phyloP scores from a whole-genome alignment of 2,329 filamentous ascomycete species.

The Curvularia eragrostidis region DNA sequence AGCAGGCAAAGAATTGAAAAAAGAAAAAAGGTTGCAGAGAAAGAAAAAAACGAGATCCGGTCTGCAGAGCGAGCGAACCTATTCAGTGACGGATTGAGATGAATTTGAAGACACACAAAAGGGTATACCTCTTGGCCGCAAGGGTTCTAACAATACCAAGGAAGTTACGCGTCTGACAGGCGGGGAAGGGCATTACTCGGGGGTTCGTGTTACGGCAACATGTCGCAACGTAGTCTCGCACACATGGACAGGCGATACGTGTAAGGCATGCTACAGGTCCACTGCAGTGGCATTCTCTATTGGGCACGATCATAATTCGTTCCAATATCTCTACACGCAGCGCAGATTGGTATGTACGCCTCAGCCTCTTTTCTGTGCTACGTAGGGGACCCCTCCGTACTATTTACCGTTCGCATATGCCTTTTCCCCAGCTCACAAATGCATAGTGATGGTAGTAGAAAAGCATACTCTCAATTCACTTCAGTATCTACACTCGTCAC shows the following conservation, averaged over 20 bases:
- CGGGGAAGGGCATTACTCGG: conserved; percentile 15
- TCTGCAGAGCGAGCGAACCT: conserved; percentile 7
- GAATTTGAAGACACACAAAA: background rate
- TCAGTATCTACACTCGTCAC: background rate
- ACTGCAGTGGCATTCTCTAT: background rate
- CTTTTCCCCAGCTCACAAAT: background rate
- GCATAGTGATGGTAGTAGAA: background rate
- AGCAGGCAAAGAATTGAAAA: conserved; percentile 17
- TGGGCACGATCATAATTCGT: background rate
- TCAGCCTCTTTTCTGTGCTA: background rate
- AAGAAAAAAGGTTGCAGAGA: conserved; percentile 2
- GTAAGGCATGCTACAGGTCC: conserved; percentile 1
- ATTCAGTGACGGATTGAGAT: conserved; percentile 10
- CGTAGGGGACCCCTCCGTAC: background rate
- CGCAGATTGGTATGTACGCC: background rate
- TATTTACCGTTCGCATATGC: background rate
- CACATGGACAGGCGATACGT: conserved; percentile 1
- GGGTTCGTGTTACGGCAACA: conserved; percentile 10
- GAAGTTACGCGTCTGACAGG: conserved; percentile 15
- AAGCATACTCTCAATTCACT: background rate
- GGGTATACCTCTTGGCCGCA: conserved; percentile 9
- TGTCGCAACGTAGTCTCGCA: conserved; percentile 14
- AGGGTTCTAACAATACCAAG: conserved; percentile 2
- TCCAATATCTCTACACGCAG: background rate
- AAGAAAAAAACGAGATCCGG: conserved; percentile 9